phyloP scores from a whole-genome alignment of 2,329 filamentous ascomycete genomes.

The Cladobotryum mycophilum region DNA sequence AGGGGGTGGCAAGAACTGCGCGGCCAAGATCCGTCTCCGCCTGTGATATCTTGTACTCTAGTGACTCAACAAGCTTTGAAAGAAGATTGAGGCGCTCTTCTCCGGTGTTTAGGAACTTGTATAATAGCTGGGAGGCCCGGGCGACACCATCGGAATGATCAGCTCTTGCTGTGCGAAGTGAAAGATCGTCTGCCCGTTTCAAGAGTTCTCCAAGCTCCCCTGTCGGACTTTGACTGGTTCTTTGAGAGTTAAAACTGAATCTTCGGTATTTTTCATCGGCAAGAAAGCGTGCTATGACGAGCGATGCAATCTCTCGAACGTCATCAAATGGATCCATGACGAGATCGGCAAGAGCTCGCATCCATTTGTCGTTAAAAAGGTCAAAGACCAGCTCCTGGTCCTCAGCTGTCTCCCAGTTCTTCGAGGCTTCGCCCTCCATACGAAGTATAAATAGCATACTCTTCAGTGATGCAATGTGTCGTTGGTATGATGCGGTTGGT shows the following conservation, averaged over 20 bases:
- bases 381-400: constrained; percentile 36
- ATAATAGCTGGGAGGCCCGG: constrained; percentile 65
- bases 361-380: constrained; percentile 43
- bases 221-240: constrained; percentile 13
- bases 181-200: constrained; percentile 47
- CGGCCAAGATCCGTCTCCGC: constrained; percentile 59
- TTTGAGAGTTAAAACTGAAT: constrained; percentile 17
- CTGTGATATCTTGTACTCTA: constrained; percentile 59
- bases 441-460: constrained; percentile 61
- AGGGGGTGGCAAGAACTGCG: constrained; percentile 60
- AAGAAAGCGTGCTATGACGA: constrained; percentile 45
- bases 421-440: constrained; percentile 55
- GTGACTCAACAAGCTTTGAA: constrained; percentile 47
- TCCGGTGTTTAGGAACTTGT: constrained; percentile 45
- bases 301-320: constrained; percentile 57
- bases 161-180: constrained; percentile 69
- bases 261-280: constrained; percentile 30
- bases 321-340: constrained; percentile 91
- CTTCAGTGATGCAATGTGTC: constrained; percentile 75
- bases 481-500: constrained; percentile 81
- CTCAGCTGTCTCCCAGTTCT: constrained; percentile 32
- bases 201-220: constrained; percentile 42
- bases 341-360: constrained; percentile 67
- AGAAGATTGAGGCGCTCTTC: constrained; percentile 46
- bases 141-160: constrained; percentile 92